These are phyloP conservation scores for Hypoxylon sp. DNA, from an alignment of 2,329 filamentous ascomycete species.

Conservation along the genomic window DNA sequence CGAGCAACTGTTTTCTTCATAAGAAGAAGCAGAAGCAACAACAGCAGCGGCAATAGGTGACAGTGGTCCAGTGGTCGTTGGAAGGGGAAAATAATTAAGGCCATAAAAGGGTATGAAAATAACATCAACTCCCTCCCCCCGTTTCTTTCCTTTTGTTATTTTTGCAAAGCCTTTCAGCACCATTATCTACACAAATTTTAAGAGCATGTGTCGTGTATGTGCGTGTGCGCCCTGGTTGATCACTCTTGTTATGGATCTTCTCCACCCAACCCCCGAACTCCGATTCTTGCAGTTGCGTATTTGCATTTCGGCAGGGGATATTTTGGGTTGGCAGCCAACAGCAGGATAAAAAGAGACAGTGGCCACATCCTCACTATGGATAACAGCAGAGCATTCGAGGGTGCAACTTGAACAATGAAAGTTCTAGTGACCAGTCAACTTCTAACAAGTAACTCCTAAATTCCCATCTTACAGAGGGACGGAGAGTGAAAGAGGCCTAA, in stretches of 20 bases:
- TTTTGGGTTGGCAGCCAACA: slow-evolving; percentile 44
- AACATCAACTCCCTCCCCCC: slow-evolving; percentile 47
- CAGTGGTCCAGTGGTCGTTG: slow-evolving; percentile 38
- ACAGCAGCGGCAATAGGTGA: slow-evolving; percentile 42
- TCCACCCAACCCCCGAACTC: slow-evolving; percentile 43
- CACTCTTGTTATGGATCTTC: slow-evolving; percentile 46
- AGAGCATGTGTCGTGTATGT: slow-evolving; percentile 46
- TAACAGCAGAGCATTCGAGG: slow-evolving; percentile 43
- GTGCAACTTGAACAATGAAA: slow-evolving; percentile 45
- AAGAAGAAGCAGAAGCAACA: slow-evolving; percentile 42
- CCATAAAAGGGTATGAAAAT: slow-evolving; percentile 53
- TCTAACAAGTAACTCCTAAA: slow-evolving; percentile 53
- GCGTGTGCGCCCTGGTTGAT: slow-evolving; percentile 49
- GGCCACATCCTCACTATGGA: slow-evolving; percentile 44
- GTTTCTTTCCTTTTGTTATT: slow-evolving; percentile 25
- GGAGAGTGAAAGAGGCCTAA: slow-evolving; percentile 49
- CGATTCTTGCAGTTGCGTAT: slow-evolving; percentile 44
- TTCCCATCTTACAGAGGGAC: slow-evolving; percentile 48
- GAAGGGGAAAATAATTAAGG: slow-evolving; percentile 39
- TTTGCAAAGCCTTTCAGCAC: slow-evolving; percentile 43
- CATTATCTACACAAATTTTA: slow-evolving; percentile 45
- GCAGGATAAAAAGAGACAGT: slow-evolving; percentile 37
- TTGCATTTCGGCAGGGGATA: slow-evolving; percentile 45
- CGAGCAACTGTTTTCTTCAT: slow-evolving; percentile 47
- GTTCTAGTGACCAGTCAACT: slow-evolving; percentile 44